phyloP scores from a whole-genome alignment of 495 filamentous ascomycete species.

The Cercophora newfieldiana region DNA sequence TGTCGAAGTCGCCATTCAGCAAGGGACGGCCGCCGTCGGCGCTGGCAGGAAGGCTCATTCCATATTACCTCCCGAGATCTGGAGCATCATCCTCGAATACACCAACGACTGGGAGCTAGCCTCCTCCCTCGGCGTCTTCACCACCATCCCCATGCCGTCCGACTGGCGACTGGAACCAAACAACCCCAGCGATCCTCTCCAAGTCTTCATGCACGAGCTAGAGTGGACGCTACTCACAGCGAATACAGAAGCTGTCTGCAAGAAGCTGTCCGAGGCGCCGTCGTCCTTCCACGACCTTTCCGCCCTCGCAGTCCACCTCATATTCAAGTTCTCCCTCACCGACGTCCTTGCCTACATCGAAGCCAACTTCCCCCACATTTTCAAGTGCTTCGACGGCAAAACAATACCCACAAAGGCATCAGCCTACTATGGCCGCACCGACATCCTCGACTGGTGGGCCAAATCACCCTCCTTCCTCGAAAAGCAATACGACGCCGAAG shows the following conservation, averaged over 20 bases:
- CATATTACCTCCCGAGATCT: slow-evolving; percentile 76
- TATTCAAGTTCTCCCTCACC: slow-evolving; percentile 84
- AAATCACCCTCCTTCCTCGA: slow-evolving; percentile 69
- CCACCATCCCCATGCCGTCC: slow-evolving; percentile 67
- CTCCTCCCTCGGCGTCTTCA: slow-evolving; percentile 74
- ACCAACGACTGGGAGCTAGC: slow-evolving; percentile 88
- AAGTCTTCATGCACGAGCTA: slow-evolving; percentile 59
- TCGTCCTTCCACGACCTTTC: slow-evolving; percentile 72
- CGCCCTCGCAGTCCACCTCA: slow-evolving; percentile 77
- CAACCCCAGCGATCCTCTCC: slow-evolving; percentile 46
- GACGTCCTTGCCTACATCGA: slow-evolving; percentile 81
- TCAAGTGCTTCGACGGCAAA: slow-evolving; percentile 78
- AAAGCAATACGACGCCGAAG: slow-evolving; percentile 73
- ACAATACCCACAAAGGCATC: slow-evolving; percentile 83
- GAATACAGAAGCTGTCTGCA: slow-evolving; percentile 64
- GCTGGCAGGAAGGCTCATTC: slow-evolving; percentile 31
- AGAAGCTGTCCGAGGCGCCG: slow-evolving; percentile 62
- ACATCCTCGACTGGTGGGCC: slow-evolving; percentile 84
- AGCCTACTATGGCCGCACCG: slow-evolving; percentile 78
- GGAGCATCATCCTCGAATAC: slow-evolving; percentile 82
- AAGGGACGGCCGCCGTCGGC: slow-evolving; percentile 26
- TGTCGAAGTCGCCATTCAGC: slow-evolving; percentile 51
- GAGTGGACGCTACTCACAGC: slow-evolving; percentile 81
- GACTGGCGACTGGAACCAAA: slow-evolving; percentile 58
- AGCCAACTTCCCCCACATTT: slow-evolving; percentile 70